These are phyloP conservation scores for Dicorynia guianensis DNA, from an alignment of 306 rosid species.

Conservation along the genomic window DNA sequence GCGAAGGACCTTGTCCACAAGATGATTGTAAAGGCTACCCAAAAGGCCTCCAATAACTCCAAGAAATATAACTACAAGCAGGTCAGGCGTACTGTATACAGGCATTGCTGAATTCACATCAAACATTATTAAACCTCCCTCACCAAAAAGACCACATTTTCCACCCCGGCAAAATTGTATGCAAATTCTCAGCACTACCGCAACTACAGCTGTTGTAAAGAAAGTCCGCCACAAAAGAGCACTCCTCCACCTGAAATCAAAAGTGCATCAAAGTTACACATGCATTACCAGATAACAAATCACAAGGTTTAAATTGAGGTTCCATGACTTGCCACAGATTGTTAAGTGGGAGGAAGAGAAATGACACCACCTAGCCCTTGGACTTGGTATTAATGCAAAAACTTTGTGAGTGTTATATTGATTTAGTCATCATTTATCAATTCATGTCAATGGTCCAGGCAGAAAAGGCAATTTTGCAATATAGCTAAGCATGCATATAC, in stretches of 20 bases:
- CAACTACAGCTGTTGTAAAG: constrained; percentile 84
- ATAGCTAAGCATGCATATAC: neutral
- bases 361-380: neutral
- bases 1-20: constrained; percentile 82
- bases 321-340: neutral
- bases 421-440: neutral
- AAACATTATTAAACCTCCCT: constrained; percentile 84
- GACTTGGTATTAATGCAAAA: neutral
- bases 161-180: constrained; percentile 61
- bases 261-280: neutral
- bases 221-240: constrained; percentile 90
- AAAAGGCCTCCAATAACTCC: constrained; percentile 76
- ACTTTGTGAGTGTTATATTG: no score
- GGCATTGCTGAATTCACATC: constrained; percentile 64
- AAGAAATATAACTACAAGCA: constrained; percentile 63
- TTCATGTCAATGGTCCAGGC: neutral
- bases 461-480: neutral
- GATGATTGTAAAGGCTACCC: constrained; percentile 80
- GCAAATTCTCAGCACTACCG: constrained; percentile 71
- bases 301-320: neutral
- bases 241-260: constrained; percentile 72
- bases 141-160: constrained; percentile 78
- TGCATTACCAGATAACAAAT: neutral
- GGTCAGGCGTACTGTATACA: constrained; percentile 53
- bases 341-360: neutral